A percentile compares a stretch with the other conserved stretches of the same genome.
These are phyloP conservation scores for Tetrahymena borealis DNA, from an alignment of 73 alveolate genomes.

Conservation along the genomic window DNA sequence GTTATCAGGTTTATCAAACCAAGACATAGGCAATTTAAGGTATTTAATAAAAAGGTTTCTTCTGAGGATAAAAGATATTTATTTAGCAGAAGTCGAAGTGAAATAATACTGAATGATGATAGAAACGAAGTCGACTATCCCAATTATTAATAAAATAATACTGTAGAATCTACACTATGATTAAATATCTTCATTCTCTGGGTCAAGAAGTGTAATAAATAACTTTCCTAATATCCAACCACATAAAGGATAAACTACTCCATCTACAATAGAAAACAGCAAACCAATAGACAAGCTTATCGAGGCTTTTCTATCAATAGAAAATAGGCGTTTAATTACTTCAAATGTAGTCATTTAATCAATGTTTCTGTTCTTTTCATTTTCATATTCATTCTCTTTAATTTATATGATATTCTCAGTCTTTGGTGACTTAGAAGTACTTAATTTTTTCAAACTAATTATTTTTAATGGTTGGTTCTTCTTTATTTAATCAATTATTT, in stretches of 20 bases:
- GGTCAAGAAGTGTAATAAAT: not conserved
- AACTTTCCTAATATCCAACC: not conserved
- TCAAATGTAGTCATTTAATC: not conserved
- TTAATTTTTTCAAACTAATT: too few relatives aligned
- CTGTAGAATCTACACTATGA: slow-evolving; percentile 9
- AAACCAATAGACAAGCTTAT: not conserved
- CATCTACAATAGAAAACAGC: not conserved
- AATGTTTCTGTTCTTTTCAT: not conserved
- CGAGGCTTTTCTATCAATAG: not conserved
- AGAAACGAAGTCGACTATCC: slow-evolving; percentile 11
- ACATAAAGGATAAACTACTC: not conserved
- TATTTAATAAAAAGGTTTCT: slow-evolving; percentile 10
- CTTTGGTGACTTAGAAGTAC: too few relatives aligned
- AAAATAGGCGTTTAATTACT: not conserved
- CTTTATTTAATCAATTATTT: too few relatives aligned
- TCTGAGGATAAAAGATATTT: not conserved
- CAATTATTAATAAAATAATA: slow-evolving; percentile 4
- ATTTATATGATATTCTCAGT: not conserved
- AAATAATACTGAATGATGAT: not conserved
- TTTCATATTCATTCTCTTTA: not conserved
- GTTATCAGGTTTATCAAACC: slow-evolving; percentile 27
- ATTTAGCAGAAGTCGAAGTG: slow-evolving; percentile 7
- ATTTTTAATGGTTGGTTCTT: too few relatives aligned
- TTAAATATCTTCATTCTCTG: slow-evolving; percentile 17
- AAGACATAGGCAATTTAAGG: slow-evolving; percentile 20